A percentile compares a stretch with the other conserved stretches of the same genome.
These are phyloP conservation scores for Peniophora sp. DNA, from an alignment of 1,284 basidiomycete species.

Conservation along the genomic window DNA sequence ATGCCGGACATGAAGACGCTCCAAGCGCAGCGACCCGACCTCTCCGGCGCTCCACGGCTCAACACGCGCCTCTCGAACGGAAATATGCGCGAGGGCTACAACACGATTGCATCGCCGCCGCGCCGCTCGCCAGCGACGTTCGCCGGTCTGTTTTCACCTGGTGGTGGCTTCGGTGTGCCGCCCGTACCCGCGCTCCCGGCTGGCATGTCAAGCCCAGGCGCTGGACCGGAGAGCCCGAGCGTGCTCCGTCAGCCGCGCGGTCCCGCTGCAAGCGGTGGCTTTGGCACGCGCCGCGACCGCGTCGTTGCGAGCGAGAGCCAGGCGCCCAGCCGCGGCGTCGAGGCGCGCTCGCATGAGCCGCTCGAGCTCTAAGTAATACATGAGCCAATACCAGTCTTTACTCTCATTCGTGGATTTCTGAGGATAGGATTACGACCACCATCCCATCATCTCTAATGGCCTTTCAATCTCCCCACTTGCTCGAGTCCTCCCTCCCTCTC, in stretches of 20 bases:
- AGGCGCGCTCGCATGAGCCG: slow-evolving; percentile 76
- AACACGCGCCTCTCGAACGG: slow-evolving; percentile 81
- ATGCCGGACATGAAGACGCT: slow-evolving; percentile 91
- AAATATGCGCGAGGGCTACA: slow-evolving; percentile 86
- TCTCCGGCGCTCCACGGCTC: slow-evolving; percentile 61
- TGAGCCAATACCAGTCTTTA: no score
- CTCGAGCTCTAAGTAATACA: slow-evolving; percentile 60
- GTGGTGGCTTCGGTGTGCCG: slow-evolving; percentile 45
- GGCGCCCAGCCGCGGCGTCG: slow-evolving; percentile 48
- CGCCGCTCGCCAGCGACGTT: slow-evolving; percentile 67
- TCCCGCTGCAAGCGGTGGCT: slow-evolving; percentile 58
- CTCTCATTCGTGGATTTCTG: no score
- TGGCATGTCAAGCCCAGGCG: slow-evolving; percentile 33
- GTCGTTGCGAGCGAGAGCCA: slow-evolving; percentile 46
- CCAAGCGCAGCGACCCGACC: slow-evolving; percentile 36
- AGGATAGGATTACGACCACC: no score
- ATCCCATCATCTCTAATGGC: no score
- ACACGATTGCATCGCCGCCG: slow-evolving; percentile 78
- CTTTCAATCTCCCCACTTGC: no score
- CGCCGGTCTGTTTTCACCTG: slow-evolving; percentile 53
- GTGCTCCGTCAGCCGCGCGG: slow-evolving; percentile 78
- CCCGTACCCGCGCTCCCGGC: slow-evolving; percentile 72
- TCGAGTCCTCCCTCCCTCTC: no score
- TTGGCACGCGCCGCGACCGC: slow-evolving; percentile 58
- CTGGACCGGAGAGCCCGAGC: slow-evolving; percentile 31